These are phyloP conservation scores for Histomonas meleagridis DNA, from an alignment of 208 protist species.

Conservation along the genomic window DNA sequence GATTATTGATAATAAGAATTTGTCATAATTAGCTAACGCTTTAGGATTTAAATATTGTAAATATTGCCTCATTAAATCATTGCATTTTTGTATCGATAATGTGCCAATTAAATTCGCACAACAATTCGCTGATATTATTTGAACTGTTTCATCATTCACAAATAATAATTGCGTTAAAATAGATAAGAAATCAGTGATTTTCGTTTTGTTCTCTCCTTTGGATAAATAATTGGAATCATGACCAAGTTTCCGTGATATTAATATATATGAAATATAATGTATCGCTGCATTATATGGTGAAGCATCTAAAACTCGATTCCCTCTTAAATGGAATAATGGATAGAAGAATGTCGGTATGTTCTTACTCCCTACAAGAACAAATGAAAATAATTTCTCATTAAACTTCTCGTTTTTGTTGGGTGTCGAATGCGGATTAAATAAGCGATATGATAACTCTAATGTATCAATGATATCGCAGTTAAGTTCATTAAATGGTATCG, in stretches of 20 bases:
- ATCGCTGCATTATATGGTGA: not conserved
- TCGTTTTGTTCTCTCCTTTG: not conserved
- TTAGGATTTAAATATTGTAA: not conserved
- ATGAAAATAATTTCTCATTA: not conserved
- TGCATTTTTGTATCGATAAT: not conserved
- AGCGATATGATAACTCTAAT: not conserved
- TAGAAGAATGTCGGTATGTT: not conserved
- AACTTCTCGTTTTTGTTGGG: not conserved
- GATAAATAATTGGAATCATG: not conserved
- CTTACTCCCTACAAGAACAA: not conserved
- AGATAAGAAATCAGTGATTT: not conserved
- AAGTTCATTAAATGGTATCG: not conserved
- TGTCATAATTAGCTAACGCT: not conserved
- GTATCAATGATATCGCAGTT: not conserved
- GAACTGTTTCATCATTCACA: not conserved
- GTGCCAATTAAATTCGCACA: not conserved
- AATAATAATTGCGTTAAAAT: not conserved
- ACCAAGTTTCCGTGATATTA: not conserved
- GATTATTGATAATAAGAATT: not conserved
- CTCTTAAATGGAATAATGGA: not conserved
- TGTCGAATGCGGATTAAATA: not conserved
- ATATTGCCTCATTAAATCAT: not conserved
- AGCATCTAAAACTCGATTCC: not conserved
- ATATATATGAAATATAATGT: not conserved
- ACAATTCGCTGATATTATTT: not conserved